A percentile compares a stretch with the other conserved stretches of the same genome.
Conservation (phyloP, 208 protist species). For the Angomonas deanei region DNA sequence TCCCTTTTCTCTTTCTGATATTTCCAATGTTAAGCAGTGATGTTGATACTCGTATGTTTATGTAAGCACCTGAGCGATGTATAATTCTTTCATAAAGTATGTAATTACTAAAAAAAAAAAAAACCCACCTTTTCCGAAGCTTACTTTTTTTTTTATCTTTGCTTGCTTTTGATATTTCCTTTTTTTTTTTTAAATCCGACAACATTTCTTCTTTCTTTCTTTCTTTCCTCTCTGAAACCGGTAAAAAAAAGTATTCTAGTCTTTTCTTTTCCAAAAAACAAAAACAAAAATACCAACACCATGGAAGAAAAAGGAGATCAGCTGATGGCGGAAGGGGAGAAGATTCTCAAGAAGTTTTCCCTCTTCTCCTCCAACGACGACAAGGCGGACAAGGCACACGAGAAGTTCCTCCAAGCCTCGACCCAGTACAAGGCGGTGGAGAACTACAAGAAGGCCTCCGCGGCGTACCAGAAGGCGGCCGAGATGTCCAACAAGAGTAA, state of each 20-base stretch:
- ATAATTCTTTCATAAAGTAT: neutral
- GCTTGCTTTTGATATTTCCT: constrained; percentile 6
- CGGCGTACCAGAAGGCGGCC: constrained; percentile 62
- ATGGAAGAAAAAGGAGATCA: constrained; percentile 67
- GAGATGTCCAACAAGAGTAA: constrained; percentile 66
- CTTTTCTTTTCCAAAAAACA: neutral
- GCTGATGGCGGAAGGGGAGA: constrained; percentile 70
- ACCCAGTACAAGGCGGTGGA: constrained; percentile 79
- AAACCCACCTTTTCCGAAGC: neutral
- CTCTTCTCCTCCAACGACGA: constrained; percentile 49
- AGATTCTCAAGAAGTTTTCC: constrained; percentile 61
- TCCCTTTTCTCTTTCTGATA: no score
- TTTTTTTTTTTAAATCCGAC: constrained; percentile 4
- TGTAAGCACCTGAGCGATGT: no score
- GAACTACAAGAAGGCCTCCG: constrained; percentile 63
- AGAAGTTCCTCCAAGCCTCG: constrained; percentile 68
- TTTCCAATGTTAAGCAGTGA: no score
- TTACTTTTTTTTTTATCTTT: constrained; percentile 12
- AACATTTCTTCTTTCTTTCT: constrained; percentile 11
- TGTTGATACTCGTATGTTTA: no score
- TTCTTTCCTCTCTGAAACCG: no score
- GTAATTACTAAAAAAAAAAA: neutral
- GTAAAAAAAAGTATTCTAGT: no score
- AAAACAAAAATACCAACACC: constrained; percentile 1
- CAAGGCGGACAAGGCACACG: constrained; percentile 65